Evolutionary conservation across 1,139 yeast species (phyloP).

Genomic region (Protomyces arabidopsidicola): DNA sequence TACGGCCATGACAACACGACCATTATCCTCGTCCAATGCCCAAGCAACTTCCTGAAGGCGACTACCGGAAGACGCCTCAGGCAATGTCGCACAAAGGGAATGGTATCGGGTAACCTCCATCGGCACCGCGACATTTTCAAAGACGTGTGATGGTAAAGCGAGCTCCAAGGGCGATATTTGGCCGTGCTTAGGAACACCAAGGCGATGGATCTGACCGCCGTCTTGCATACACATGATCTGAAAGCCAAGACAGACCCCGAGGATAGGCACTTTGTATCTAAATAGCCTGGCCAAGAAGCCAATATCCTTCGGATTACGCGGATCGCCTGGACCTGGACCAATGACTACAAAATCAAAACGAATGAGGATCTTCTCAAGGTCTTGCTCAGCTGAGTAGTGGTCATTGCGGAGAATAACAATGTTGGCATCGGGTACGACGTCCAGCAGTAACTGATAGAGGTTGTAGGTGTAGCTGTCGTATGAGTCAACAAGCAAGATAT

Average conservation of each 20-base stretch:
- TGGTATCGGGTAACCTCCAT: slow-evolving; percentile 76
- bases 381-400: slow-evolving; percentile 47
- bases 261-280: slow-evolving; percentile 53
- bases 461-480: slow-evolving; percentile 93
- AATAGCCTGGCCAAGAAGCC: slow-evolving; percentile 67
- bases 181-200: slow-evolving; percentile 72
- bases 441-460: slow-evolving; percentile 59
- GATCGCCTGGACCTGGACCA: slow-evolving; percentile 98
- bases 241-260: slow-evolving; percentile 92
- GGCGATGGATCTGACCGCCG: slow-evolving; percentile 55
- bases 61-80: slow-evolving; percentile 25
- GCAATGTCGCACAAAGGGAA: slow-evolving; percentile 58
- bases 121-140: neutral
- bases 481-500: slow-evolving; percentile 68
- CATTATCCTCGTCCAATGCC: slow-evolving; percentile 32
- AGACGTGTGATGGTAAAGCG: slow-evolving; percentile 66
- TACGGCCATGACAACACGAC: slow-evolving; percentile 68
- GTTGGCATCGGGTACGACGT: slow-evolving; percentile 45
- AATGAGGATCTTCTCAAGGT: slow-evolving; percentile 41
- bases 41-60: slow-evolving; percentile 30
- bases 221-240: slow-evolving; percentile 71
- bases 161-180: slow-evolving; percentile 65
- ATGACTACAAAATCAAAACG: slow-evolving; percentile 73
- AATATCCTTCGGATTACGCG: slow-evolving; percentile 57
- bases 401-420: slow-evolving; percentile 77